Conservation (phyloP, 371 early-diverging fungal species). For the Mucor velutinosus region DNA sequence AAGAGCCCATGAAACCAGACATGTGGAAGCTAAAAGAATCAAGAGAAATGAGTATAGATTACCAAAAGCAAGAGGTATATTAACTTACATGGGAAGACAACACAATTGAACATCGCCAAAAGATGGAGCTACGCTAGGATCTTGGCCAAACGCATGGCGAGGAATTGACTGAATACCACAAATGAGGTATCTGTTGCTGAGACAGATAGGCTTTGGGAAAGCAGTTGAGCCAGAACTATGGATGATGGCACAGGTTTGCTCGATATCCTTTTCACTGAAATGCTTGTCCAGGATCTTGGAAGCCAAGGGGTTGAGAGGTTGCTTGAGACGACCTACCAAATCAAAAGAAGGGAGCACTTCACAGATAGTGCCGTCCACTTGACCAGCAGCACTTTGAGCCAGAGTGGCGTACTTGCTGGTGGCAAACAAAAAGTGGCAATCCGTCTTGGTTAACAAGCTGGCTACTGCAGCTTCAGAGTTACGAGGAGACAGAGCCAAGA, state of each 20-base stretch:
- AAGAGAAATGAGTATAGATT: neutral
- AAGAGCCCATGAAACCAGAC: conserved; percentile 7
- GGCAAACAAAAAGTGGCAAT: conserved; percentile 14
- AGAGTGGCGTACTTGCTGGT: conserved; percentile 20
- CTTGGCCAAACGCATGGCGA: neutral
- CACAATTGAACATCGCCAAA: conserved; percentile 19
- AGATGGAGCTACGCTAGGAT: neutral
- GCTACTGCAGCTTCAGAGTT: conserved; percentile 35
- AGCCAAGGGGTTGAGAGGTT: conserved; percentile 14
- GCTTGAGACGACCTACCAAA: conserved; percentile 4
- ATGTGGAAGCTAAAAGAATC: conserved; percentile 23
- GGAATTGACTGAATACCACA: neutral
- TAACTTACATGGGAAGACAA: conserved; percentile 1
- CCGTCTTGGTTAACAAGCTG: conserved; percentile 28
- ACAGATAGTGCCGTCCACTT: neutral
- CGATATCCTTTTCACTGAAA: conserved; percentile 16
- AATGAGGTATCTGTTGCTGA: conserved; percentile 22
- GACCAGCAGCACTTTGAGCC: conserved; percentile 1
- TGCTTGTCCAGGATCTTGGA: neutral
- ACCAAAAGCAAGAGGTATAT: neutral
- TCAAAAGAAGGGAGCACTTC: conserved; percentile 4
- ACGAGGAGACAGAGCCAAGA: conserved; percentile 32
- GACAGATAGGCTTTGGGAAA: conserved; percentile 29
- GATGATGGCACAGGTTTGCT: conserved; percentile 15
- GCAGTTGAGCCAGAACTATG: conserved; percentile 28